Percentiles rank a stretch among this genome's conserved stretches.
Conservation (phyloP, 2,329 filamentous ascomycete genomes). For the Boeremia lycopersici region DNA sequence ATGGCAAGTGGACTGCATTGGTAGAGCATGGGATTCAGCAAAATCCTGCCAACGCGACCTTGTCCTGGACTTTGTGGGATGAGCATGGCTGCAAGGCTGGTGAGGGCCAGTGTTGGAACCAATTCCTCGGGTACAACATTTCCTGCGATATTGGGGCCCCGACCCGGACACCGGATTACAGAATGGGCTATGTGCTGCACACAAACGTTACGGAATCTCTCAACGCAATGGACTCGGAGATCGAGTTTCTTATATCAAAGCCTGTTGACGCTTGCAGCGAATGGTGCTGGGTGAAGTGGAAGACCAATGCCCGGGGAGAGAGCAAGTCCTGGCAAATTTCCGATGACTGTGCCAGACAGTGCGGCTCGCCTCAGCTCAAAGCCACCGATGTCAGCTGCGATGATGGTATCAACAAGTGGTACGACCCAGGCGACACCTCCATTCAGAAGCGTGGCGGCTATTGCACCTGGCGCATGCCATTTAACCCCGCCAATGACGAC, state of each 20-base stretch:
- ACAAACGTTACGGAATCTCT: not conserved
- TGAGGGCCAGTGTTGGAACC: not conserved
- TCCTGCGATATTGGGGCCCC: not conserved
- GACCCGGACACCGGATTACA: not conserved
- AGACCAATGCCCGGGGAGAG: not conserved
- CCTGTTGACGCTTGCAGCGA: not conserved
- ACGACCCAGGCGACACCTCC: not conserved
- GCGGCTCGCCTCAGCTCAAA: not conserved
- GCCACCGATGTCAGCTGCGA: not conserved
- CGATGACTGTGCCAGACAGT: conserved; percentile 1
- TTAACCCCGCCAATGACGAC: not conserved
- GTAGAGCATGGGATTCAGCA: conserved; percentile 8
- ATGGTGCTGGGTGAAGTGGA: not conserved
- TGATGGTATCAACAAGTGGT: conserved; percentile 3
- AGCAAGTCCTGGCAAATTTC: not conserved
- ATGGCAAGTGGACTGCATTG: conserved; percentile 5
- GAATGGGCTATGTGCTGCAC: not conserved
- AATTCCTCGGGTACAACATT: not conserved
- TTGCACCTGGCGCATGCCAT: conserved; percentile 6
- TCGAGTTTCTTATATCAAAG: conserved; percentile 2
- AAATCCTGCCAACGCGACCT: not conserved
- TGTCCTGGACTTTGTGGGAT: conserved; percentile 17
- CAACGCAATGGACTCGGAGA: not conserved
- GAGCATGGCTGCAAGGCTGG: conserved; percentile 11
- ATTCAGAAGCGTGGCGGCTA: conserved; percentile 9